A percentile compares a stretch with the other conserved stretches of the same genome.
Evolutionary conservation across 495 filamentous ascomycete genomes (phyloP).

Genomic region (Penicillium maclennaniae): DNA sequence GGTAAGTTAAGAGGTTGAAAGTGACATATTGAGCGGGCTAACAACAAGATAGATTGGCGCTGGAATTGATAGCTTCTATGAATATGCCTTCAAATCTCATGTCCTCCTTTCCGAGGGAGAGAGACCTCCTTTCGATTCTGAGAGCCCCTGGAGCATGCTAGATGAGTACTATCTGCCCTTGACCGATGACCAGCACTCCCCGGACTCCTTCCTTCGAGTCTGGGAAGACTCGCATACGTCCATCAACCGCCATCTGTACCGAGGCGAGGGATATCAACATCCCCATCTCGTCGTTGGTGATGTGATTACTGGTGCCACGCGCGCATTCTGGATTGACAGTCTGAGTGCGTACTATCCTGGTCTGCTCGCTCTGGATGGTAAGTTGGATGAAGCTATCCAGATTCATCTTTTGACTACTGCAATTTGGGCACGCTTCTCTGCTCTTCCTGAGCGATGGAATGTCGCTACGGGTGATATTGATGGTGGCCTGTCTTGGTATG

Average conservation of each 20-base stretch:
- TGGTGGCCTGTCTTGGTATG: conserved; percentile 87
- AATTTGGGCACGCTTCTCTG: conserved; percentile 89
- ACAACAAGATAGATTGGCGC: conserved; percentile 65
- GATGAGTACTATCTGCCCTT: conserved; percentile 54
- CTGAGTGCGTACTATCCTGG: conserved; percentile 93
- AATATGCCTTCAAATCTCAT: conserved; percentile 93
- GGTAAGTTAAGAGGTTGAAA: conserved; percentile 29
- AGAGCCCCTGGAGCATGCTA: conserved; percentile 35
- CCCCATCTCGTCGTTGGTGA: conserved; percentile 92
- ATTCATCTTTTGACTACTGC: conserved; percentile 87
- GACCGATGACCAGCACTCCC: conserved; percentile 61
- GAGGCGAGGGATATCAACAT: conserved; percentile 64
- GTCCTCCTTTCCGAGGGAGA: conserved; percentile 73
- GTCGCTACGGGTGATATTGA: conserved; percentile 81
- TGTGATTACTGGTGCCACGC: conserved; percentile 72
- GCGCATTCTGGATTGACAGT: conserved; percentile 92
- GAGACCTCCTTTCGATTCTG: conserved; percentile 26
- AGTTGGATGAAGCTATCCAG: conserved; percentile 84
- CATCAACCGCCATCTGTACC: conserved; percentile 80
- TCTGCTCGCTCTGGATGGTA: conserved; percentile 78
- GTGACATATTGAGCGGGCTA: conserved; percentile 2
- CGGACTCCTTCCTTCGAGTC: conserved; percentile 72
- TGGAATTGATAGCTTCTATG: conserved; percentile 95
- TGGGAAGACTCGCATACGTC: conserved; percentile 84
- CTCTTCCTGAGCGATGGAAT: conserved; percentile 91